Evolutionary conservation across 225 moss, liverwort and hornwort genomes (phyloP).

Genomic region (Sphagnum tenellum): DNA sequence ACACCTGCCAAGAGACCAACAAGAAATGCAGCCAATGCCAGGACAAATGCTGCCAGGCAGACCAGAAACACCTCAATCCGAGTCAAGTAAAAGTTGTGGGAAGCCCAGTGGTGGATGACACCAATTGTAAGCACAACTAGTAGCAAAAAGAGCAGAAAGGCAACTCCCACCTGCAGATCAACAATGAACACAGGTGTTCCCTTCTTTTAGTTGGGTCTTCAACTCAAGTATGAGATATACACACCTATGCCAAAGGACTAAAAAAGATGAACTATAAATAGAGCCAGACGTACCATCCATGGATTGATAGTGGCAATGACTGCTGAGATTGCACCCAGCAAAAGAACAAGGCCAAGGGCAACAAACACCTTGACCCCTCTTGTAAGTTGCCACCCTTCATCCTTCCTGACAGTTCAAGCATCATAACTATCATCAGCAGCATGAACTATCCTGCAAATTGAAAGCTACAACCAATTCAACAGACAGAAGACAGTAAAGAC

Average conservation of each 20-base stretch:
- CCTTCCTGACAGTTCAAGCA: slow-evolving; percentile 54
- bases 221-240: too few relatives aligned
- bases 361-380: slow-evolving; percentile 86
- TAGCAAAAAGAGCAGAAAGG: slow-evolving; percentile 78
- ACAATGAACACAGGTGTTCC: too few relatives aligned
- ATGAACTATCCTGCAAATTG: too few relatives aligned
- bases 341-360: slow-evolving; percentile 74
- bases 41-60: slow-evolving; percentile 79
- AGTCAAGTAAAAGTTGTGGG: slow-evolving; percentile 98
- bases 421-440: too few relatives aligned
- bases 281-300: slow-evolving; percentile 69
- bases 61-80: slow-evolving; percentile 84
- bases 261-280: too few relatives aligned
- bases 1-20: slow-evolving; percentile 91
- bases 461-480: too few relatives aligned
- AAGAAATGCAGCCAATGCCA: slow-evolving; percentile 91
- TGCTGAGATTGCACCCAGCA: slow-evolving; percentile 91
- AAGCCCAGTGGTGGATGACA: slow-evolving; percentile 98
- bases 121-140: slow-evolving; percentile 76
- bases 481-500: too few relatives aligned
- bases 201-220: too few relatives aligned
- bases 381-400: slow-evolving; percentile 90
- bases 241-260: too few relatives aligned
- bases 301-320: slow-evolving; percentile 94
- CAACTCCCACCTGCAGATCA: slow-evolving; percentile 73